Base-by-base conservation (phyloP, 805 yeast species). In the Cyberlindnera subsufficiens region DNA sequence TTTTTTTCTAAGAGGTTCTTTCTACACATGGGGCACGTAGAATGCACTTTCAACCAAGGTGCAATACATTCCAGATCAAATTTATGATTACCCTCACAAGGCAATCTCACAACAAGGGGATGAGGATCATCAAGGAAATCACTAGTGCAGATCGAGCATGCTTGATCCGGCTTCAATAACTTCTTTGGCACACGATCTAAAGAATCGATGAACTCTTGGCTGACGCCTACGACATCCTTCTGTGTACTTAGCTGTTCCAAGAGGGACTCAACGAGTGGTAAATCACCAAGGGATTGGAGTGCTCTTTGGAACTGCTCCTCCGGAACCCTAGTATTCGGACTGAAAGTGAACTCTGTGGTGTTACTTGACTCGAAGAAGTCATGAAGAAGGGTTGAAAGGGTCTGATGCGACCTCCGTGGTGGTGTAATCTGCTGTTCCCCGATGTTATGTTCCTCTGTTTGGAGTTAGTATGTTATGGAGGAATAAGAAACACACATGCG, bases 61-160 rank as follows among this genome's bases (percentile, higher is more conserved):
- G 84, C 82, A 32, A 91, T 80, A 60, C 97, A 90, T 52, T 91
- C 97, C 50, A 89, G 68, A 59, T 90, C 98, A 62, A 86, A 90
- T 34, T 72, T 72, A 61, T 90, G 98, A 32, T 71, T 69, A 3
- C 59, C 61, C 2, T 42, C 51, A 62, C 98, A 90, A 6, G 83
- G 82, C 20, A 90, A 68, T 51, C 74, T 68, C 15, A 88, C 96
- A 11, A 90, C 79, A 38, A 90, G 66, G 3, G 96, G 96, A 54
- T 82, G 81, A 37, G 78, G 68, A 57, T 88, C 95, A 30, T 80
- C 83, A 4, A 74, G 66, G 54, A 78, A 90, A 44, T 74, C 76
- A 49, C 75, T 76, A 17, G 93, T 84, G 54, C 98, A 90, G 32
- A 90, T 90, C 1, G 96, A 82, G 60, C 97, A 90, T 15, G 80